A percentile compares a stretch with the other conserved stretches of the same genome.
Conservation (phyloP, 106 monocot genomes). For the Ottelia alismoides region DNA sequence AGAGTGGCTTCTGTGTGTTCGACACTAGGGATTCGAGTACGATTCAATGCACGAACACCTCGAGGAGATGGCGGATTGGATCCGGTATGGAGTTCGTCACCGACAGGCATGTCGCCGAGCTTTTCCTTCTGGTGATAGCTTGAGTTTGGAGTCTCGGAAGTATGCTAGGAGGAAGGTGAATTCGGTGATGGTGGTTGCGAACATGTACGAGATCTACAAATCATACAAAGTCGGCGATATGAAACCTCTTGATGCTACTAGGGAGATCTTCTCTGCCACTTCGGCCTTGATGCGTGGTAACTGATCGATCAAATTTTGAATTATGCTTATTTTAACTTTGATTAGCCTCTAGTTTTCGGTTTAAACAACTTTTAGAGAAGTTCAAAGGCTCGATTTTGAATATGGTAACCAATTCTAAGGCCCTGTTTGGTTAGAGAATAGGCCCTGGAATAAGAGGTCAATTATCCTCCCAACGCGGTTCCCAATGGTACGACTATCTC, state of each 20-base stretch:
- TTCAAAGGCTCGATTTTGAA: too few relatives aligned
- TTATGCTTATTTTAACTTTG: too few relatives aligned
- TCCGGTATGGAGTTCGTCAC: conserved; percentile 49
- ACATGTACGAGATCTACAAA: conserved; percentile 27
- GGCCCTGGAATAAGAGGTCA: too few relatives aligned
- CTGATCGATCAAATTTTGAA: too few relatives aligned
- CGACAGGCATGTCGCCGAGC: conserved; percentile 30
- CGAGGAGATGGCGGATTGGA: conserved; percentile 42
- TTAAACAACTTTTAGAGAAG: too few relatives aligned
- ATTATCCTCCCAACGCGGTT: too few relatives aligned
- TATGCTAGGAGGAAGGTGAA: conserved; percentile 40
- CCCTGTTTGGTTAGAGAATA: too few relatives aligned
- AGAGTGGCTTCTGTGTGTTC: conserved; percentile 59
- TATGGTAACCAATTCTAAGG: not conserved
- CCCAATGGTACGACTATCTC: too few relatives aligned
- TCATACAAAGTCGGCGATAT: conserved; percentile 24
- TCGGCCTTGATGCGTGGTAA: conserved; percentile 29
- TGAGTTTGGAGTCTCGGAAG: conserved; percentile 8
- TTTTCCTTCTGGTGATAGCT: not conserved
- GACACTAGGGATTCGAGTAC: conserved; percentile 48
- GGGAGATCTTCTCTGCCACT: conserved; percentile 33
- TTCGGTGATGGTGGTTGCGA: conserved; percentile 29
- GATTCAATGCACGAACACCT: conserved; percentile 14
- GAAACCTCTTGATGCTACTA: conserved; percentile 18
- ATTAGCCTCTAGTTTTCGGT: too few relatives aligned